Conservation (phyloP, 805 yeast genomes). For the Novakomyces olei region DNA sequence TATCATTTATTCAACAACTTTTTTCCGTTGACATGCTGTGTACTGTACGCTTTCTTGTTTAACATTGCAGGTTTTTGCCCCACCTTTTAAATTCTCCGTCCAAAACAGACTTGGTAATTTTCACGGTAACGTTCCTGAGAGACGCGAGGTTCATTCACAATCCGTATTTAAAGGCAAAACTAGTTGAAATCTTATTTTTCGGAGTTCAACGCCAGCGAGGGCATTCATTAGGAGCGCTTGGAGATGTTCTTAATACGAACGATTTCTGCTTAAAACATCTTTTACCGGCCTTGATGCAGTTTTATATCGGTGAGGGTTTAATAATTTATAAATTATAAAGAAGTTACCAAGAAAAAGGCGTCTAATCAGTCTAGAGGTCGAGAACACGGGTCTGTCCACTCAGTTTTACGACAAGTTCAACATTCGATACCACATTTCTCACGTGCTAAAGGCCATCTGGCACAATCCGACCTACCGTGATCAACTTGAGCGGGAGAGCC, state of each 20-base stretch:
- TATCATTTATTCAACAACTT: too few relatives aligned
- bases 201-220: conserved; percentile 32
- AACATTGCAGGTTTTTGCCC: too few relatives aligned
- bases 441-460: conserved; percentile 68
- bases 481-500: conserved; percentile 49
- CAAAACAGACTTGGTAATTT: conserved; percentile 32
- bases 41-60: too few relatives aligned
- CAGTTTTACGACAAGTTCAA: conserved; percentile 94
- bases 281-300: conserved; percentile 64
- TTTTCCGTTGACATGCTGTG: too few relatives aligned
- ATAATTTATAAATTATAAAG: too few relatives aligned
- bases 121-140: conserved; percentile 51
- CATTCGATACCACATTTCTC: conserved; percentile 66
- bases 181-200: conserved; percentile 56
- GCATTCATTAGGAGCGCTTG: conserved; percentile 43
- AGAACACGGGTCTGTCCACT: conserved; percentile 82
- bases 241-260: conserved; percentile 40
- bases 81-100: conserved; percentile 5
- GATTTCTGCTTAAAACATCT: conserved; percentile 40
- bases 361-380: too few relatives aligned
- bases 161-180: conserved; percentile 74
- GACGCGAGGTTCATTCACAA: conserved; percentile 48
- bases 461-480: conserved; percentile 40
- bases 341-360: too few relatives aligned
- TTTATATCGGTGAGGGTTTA: too few relatives aligned